These are phyloP conservation scores for Suhomyces faveliae DNA, from an alignment of 805 yeast species.

Conservation along the genomic window DNA sequence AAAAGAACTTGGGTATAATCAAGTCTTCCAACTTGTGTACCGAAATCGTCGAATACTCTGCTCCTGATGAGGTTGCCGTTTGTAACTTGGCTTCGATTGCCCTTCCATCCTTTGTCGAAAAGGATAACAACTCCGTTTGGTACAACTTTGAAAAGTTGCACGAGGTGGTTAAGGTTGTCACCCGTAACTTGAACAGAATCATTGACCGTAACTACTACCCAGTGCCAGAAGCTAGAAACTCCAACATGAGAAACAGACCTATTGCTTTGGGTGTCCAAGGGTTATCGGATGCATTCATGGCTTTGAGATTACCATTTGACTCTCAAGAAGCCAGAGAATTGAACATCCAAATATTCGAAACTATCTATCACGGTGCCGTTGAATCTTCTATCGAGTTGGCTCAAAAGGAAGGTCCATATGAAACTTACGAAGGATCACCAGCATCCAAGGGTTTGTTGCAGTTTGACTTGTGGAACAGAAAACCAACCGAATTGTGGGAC, in stretches of 20 bases:
- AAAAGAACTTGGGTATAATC: conserved; percentile 87
- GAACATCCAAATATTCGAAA: conserved; percentile 87
- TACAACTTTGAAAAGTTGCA: conserved; percentile 79
- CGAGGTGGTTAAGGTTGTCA: conserved; percentile 69
- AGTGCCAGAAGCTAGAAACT: conserved; percentile 65
- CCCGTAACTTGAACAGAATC: conserved; percentile 74
- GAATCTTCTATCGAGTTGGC: conserved; percentile 89
- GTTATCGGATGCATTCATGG: conserved; percentile 83
- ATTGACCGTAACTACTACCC: conserved; percentile 89
- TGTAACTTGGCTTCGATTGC: conserved; percentile 93
- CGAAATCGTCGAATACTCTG: conserved; percentile 89
- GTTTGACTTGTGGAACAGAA: conserved; percentile 80
- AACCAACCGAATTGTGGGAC: conserved; percentile 81
- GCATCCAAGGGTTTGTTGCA: conserved; percentile 83
- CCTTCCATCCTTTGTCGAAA: conserved; percentile 67
- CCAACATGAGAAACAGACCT: conserved; percentile 86
- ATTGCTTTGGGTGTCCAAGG: conserved; percentile 99
- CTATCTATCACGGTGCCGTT: conserved; percentile 90
- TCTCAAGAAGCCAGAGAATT: conserved; percentile 72
- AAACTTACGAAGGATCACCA: conserved; percentile 80
- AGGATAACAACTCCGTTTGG: conserved; percentile 20
- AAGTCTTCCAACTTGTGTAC: conserved; percentile 93
- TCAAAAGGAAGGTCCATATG: conserved; percentile 62
- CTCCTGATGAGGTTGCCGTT: conserved; percentile 91
- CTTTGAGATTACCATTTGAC: conserved; percentile 81